Evolutionary conservation across 1,139 yeast species (phyloP).

Genomic region (Lodderomyces pseudojiufengensis): DNA sequence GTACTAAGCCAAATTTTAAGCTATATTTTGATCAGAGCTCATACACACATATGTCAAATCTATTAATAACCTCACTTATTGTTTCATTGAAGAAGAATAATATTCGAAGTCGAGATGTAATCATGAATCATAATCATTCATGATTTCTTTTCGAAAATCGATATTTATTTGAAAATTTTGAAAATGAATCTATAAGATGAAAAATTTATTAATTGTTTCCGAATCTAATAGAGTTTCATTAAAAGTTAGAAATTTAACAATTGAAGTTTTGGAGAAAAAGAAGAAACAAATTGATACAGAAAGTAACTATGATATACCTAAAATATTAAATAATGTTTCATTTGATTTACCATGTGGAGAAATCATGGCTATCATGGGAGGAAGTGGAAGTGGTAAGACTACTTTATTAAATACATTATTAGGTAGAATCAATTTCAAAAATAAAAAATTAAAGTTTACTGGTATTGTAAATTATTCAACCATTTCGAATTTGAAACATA

Average conservation of each 20-base stretch:
- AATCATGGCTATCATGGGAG: constrained; percentile 70
- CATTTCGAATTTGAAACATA: constrained; percentile 9
- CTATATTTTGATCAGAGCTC: no score
- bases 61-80: no score
- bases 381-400: constrained; percentile 84
- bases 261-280: constrained; percentile 4
- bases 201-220: constrained; percentile 4
- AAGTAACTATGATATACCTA: not conserved
- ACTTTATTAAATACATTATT: constrained; percentile 71
- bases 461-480: constrained; percentile 17
- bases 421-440: constrained; percentile 41
- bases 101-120: not conserved
- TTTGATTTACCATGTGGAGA: constrained; percentile 51
- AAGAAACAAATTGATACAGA: constrained; percentile 1
- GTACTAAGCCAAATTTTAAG: no score
- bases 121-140: not conserved
- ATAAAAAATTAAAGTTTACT: constrained; percentile 24
- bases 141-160: not conserved
- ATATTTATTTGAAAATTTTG: not conserved
- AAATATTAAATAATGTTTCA: constrained; percentile 41
- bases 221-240: constrained; percentile 25
- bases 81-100: no score
- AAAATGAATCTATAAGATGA: not conserved
- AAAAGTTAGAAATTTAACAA: constrained; percentile 27
- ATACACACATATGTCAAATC: no score